A percentile compares a stretch with the other conserved stretches of the same genome.
Evolutionary conservation across 768 basidiomycete species (phyloP).

Genomic region (Sporobolomyces pararoseus): DNA sequence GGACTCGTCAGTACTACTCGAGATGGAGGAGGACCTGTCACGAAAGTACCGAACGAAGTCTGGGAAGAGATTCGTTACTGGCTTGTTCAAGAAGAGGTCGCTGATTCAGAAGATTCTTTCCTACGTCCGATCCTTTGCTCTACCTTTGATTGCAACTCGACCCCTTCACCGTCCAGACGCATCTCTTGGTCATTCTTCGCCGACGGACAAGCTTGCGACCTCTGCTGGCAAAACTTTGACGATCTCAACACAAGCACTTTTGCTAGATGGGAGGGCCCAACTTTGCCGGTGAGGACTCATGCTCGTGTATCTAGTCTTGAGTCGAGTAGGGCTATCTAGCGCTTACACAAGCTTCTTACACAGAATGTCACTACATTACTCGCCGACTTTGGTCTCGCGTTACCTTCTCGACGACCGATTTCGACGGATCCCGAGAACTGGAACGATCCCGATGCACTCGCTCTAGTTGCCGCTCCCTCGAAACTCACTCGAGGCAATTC

Average conservation of each 20-base stretch:
- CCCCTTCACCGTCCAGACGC: no score
- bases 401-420: not conserved
- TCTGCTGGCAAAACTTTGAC: no score
- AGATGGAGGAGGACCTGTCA: not conserved
- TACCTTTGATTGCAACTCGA: not conserved
- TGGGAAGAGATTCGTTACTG: conserved; percentile 1
- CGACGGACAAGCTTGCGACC: no score
- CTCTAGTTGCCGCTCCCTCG: not conserved
- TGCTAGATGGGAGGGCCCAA: no score
- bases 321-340: no score
- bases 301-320: no score
- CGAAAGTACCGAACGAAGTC: not conserved
- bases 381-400: not conserved
- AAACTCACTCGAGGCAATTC: not conserved
- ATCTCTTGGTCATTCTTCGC: no score
- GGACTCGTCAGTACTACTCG: not conserved
- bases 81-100: not conserved
- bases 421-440: not conserved
- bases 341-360: no score
- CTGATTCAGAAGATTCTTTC: not conserved
- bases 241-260: no score
- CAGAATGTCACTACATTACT: no score
- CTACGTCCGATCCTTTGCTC: not conserved
- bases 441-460: not conserved
- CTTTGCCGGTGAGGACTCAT: no score